Conservation (phyloP, 768 basidiomycete genomes). For the Asterophora lycoperdoides region DNA sequence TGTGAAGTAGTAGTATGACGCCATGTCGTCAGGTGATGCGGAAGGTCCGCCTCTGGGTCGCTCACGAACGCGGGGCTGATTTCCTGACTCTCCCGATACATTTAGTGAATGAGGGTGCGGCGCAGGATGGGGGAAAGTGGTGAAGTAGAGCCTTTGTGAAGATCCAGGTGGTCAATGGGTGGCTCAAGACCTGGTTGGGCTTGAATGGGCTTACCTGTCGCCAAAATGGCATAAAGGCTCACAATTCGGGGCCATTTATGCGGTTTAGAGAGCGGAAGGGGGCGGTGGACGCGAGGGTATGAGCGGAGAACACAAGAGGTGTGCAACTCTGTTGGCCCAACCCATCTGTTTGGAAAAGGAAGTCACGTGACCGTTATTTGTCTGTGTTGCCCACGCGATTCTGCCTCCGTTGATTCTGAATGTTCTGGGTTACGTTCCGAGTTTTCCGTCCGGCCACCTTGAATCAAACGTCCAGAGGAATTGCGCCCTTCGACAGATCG, state of each 20-base stretch:
- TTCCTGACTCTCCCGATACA: constrained; percentile 44
- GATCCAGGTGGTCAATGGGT: constrained; percentile 11
- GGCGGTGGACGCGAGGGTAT: constrained; percentile 15
- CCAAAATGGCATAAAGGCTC: constrained; percentile 78
- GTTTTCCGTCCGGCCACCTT: too few relatives aligned
- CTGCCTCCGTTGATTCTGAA: constrained; percentile 4
- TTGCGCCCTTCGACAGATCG: too few relatives aligned
- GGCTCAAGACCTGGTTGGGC: constrained; percentile 5
- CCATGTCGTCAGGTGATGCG: constrained; percentile 67
- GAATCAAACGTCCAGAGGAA: too few relatives aligned
- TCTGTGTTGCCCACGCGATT: constrained; percentile 4
- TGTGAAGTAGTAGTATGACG: constrained; percentile 85
- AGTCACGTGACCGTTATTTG: constrained; percentile 21
- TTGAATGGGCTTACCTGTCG: constrained; percentile 52
- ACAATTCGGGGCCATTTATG: constrained; percentile 48
- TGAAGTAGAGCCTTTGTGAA: constrained; percentile 72
- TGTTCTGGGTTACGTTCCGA: too few relatives aligned
- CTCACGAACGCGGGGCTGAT: constrained; percentile 59
- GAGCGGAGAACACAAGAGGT: constrained; percentile 22
- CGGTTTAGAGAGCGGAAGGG: constrained; percentile 14
- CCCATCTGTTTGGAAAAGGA: constrained; percentile 14
- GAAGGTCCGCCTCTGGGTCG: constrained; percentile 56
- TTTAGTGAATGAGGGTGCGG: constrained; percentile 68
- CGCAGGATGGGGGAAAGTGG: constrained; percentile 76
- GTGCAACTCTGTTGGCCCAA: constrained; percentile 18